Conservation (phyloP, 139 green algal species). For the Chlamydomonas incerta region DNA sequence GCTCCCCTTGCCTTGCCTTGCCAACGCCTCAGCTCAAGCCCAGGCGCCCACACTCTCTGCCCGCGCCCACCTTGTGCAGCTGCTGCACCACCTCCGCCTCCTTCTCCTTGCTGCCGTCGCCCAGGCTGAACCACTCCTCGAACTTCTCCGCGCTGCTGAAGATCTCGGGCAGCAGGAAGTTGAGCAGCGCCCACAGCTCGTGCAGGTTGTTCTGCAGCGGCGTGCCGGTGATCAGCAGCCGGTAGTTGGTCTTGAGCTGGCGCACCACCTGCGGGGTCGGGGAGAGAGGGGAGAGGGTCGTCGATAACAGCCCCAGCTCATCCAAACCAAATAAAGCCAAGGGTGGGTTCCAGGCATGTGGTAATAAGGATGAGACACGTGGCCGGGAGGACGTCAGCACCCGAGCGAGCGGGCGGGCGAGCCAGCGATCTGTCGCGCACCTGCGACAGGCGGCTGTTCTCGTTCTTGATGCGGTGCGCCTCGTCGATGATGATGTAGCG, state of each 20-base stretch:
- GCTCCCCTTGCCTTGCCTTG: not conserved
- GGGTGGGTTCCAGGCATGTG: too few relatives aligned
- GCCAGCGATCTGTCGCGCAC: constrained; percentile 48
- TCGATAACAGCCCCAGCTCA: too few relatives aligned
- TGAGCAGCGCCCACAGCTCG: constrained; percentile 99
- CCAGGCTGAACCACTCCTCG: constrained; percentile 96
- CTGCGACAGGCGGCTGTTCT: constrained; percentile 94
- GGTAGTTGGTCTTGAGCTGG: constrained; percentile 94
- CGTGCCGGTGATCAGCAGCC: constrained; percentile 98
- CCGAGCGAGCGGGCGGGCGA: too few relatives aligned
- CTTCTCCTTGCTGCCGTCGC: constrained; percentile 77
- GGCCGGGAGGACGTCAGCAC: not conserved
- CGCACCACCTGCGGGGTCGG: constrained; percentile 78
- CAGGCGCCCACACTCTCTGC: not conserved
- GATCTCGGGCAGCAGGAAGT: constrained; percentile 95
- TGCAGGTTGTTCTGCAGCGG: constrained; percentile 98
- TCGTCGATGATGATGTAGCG: constrained; percentile 99
- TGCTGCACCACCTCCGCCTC: constrained; percentile 96
- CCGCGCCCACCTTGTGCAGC: constrained; percentile 92
- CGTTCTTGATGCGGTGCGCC: constrained; percentile 99
- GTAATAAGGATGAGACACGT: too few relatives aligned
- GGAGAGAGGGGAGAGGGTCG: not conserved
- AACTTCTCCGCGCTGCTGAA: constrained; percentile 95
- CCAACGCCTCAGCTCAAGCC: too few relatives aligned
- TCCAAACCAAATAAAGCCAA: too few relatives aligned